These are phyloP conservation scores for Pseudozyma pruni DNA, from an alignment of 1,284 basidiomycete species.

Conservation along the genomic window DNA sequence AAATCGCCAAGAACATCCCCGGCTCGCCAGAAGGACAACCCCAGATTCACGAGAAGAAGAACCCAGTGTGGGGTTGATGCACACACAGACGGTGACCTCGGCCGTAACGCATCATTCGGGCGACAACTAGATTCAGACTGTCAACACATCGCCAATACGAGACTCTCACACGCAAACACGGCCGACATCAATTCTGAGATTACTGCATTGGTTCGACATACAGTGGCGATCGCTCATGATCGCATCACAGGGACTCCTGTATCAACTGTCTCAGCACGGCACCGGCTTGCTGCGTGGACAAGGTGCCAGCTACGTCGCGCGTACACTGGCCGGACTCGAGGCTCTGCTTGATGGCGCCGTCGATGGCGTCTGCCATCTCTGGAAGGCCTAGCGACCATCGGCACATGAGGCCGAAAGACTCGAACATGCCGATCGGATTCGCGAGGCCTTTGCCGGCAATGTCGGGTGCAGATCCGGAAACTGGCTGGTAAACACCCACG, in stretches of 20 bases:
- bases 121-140: conserved; percentile 11
- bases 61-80: conserved; percentile 74
- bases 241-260: conserved; percentile 75
- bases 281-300: conserved; percentile 81
- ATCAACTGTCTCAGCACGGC: conserved; percentile 75
- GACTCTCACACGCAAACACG: not conserved
- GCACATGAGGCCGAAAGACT: conserved; percentile 91
- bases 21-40: conserved; percentile 85
- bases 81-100: not conserved
- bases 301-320: conserved; percentile 84
- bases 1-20: conserved; percentile 90
- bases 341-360: conserved; percentile 85
- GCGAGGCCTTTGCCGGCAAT: conserved; percentile 94
- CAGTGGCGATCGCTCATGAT: not conserved
- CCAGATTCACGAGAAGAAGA: conserved; percentile 89
- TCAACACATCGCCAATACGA: conserved; percentile 17
- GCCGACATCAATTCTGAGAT: no score
- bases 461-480: conserved; percentile 80
- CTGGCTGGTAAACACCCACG: conserved; percentile 91
- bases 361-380: conserved; percentile 82
- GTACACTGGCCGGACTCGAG: conserved; percentile 86
- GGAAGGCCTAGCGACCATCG: conserved; percentile 87
- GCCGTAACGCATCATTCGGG: not conserved
- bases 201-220: no score
- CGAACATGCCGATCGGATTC: conserved; percentile 95